Percentiles rank a stretch among this genome's conserved stretches.
Conservation (phyloP, 2,329 filamentous ascomycete species). For the Colletotrichum brevisporum region DNA sequence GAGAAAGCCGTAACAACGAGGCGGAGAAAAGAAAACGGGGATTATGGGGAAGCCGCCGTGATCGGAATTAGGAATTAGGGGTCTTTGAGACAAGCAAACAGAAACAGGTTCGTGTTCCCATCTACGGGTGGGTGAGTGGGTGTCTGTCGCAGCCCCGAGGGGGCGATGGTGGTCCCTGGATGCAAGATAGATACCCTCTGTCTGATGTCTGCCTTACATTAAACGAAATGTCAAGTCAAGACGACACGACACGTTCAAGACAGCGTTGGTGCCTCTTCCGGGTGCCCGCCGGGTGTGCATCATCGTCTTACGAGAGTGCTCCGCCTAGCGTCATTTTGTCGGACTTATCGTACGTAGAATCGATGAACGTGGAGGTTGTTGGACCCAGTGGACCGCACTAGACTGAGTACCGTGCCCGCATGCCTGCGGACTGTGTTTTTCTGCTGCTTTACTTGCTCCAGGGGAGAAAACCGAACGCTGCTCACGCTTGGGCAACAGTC, state of each 20-base stretch:
- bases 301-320: conserved; percentile 37
- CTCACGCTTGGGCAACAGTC: conserved; percentile 10
- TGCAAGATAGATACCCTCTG: conserved; percentile 21
- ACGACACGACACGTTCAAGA: neutral
- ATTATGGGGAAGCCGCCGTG: conserved; percentile 6
- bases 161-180: conserved; percentile 1
- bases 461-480: neutral
- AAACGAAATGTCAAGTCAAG: conserved; percentile 15
- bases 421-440: conserved; percentile 14
- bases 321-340: conserved; percentile 27
- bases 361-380: conserved; percentile 11
- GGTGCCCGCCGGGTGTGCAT: conserved; percentile 26
- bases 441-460: too few species aligned
- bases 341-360: conserved; percentile 24
- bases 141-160: neutral
- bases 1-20: conserved; percentile 4
- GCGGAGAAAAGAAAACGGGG: conserved; percentile 25
- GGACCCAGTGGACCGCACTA: conserved; percentile 12
- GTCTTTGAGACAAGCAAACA: conserved; percentile 1
- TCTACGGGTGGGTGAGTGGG: too few species aligned
- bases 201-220: conserved; percentile 1
- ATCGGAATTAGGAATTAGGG: conserved; percentile 31
- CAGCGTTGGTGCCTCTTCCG: conserved; percentile 16
- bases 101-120: too few species aligned
- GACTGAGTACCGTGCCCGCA: neutral